These are phyloP conservation scores for Ceratocystis albifundus DNA, from an alignment of 2,329 filamentous ascomycete species.

Conservation along the genomic window DNA sequence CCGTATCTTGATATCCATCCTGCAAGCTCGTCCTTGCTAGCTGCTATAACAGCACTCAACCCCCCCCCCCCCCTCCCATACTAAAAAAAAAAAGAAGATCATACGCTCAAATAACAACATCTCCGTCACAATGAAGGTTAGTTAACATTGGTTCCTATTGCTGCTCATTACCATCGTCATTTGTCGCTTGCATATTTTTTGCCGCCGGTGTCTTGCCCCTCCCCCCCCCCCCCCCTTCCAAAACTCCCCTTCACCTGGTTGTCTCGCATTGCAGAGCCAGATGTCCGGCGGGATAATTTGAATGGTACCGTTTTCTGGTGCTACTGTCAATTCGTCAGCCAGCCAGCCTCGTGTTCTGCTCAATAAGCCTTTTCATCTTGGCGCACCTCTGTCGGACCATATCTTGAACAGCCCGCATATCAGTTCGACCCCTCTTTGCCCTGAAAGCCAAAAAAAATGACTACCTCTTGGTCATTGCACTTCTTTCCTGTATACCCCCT, in stretches of 20 bases:
- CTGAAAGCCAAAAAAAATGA: background rate
- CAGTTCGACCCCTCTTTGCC: background rate
- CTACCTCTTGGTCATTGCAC: background rate
- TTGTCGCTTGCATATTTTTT: background rate
- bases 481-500: background rate
- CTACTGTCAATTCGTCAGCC: background rate
- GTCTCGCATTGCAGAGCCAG: background rate
- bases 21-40: background rate
- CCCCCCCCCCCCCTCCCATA: too few relatives aligned
- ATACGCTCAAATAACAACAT: background rate
- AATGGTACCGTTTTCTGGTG: background rate
- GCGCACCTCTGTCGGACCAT: background rate
- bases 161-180: background rate
- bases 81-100: too few relatives aligned
- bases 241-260: background rate
- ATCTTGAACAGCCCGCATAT: background rate
- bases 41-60: background rate
- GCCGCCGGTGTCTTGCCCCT: background rate
- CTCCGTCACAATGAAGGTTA: slow-evolving; percentile 2
- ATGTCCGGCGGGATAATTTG: background rate
- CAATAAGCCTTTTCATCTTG: background rate
- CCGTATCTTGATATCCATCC: background rate
- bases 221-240: too few relatives aligned
- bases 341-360: background rate
- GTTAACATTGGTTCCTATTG: background rate